These are phyloP conservation scores for Emydomyces testavorans DNA, from an alignment of 2,329 filamentous ascomycete genomes.

Conservation along the genomic window DNA sequence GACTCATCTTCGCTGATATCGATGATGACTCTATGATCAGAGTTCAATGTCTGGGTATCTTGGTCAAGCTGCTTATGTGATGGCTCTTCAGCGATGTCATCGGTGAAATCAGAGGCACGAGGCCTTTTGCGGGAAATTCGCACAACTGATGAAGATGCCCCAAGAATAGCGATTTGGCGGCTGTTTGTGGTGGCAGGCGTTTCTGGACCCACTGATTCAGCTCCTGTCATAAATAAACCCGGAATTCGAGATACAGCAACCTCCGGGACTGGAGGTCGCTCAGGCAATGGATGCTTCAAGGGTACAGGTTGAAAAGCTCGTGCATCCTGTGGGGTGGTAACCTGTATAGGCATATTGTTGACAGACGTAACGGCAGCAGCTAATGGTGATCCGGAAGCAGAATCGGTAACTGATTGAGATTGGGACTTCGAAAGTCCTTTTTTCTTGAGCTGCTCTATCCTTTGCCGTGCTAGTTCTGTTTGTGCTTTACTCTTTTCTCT, in stretches of 20 bases:
- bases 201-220: not conserved
- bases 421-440: constrained; percentile 33
- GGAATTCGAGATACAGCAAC: constrained; percentile 34
- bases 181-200: not conserved
- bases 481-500: constrained; percentile 49
- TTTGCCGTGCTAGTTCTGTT: constrained; percentile 65
- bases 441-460: constrained; percentile 63
- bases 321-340: constrained; percentile 13
- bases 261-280: constrained; percentile 27
- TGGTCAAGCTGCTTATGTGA: constrained; percentile 54
- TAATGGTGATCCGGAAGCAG: constrained; percentile 9
- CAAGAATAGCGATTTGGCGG: not conserved
- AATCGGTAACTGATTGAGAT: constrained; percentile 20
- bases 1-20: constrained; percentile 66
- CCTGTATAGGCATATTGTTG: constrained; percentile 2
- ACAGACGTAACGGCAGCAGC: constrained; percentile 10
- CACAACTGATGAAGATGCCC: constrained; percentile 14
- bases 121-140: constrained; percentile 43
- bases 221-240: constrained; percentile 41
- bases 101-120: constrained; percentile 56
- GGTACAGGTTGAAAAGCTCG: constrained; percentile 8
- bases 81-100: constrained; percentile 39
- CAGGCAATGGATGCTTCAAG: constrained; percentile 28
- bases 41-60: constrained; percentile 29
- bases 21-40: constrained; percentile 60